These are phyloP conservation scores for Domatiomyces globalis DNA, from an alignment of 2,329 filamentous ascomycete species.

Conservation along the genomic window DNA sequence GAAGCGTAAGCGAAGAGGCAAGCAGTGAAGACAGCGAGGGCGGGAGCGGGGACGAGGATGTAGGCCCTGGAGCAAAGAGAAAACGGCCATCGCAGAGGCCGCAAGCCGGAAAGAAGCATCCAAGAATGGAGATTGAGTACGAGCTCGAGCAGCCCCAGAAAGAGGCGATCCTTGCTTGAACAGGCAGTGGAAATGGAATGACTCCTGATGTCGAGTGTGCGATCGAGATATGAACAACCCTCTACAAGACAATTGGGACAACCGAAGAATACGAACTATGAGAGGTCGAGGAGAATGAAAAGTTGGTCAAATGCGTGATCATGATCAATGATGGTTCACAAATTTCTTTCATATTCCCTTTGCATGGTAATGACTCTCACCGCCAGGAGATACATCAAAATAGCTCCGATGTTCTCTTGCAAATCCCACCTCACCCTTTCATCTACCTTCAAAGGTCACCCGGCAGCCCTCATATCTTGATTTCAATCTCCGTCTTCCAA, in stretches of 20 bases:
- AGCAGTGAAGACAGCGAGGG: slow-evolving; percentile 38
- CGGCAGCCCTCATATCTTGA: no score
- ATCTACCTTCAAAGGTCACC: no score
- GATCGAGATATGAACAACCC: background rate
- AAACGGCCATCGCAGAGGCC: slow-evolving; percentile 40
- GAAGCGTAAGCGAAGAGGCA: slow-evolving; percentile 34
- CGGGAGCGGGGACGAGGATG: slow-evolving; percentile 37
- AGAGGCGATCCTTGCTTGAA: slow-evolving; percentile 30
- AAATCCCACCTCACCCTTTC: no score
- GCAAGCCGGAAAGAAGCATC: slow-evolving; percentile 48
- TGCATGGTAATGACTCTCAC: no score
- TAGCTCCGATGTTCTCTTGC: no score
- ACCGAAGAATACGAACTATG: background rate
- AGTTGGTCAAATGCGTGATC: background rate
- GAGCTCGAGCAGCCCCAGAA: slow-evolving; percentile 53
- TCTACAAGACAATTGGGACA: background rate
- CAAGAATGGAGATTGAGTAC: slow-evolving; percentile 61
- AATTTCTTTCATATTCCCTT: no score
- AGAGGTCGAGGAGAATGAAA: background rate
- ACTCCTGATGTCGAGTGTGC: no score
- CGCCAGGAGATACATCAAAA: no score
- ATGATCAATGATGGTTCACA: background rate
- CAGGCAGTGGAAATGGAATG: background rate
- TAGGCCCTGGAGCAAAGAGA: slow-evolving; percentile 38
- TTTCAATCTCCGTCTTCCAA: no score